Evolutionary conservation across 2,329 filamentous ascomycete species (phyloP), one percentile per base, ranked within the genome.

Genomic region (Colletotrichum graminicola): DNA sequence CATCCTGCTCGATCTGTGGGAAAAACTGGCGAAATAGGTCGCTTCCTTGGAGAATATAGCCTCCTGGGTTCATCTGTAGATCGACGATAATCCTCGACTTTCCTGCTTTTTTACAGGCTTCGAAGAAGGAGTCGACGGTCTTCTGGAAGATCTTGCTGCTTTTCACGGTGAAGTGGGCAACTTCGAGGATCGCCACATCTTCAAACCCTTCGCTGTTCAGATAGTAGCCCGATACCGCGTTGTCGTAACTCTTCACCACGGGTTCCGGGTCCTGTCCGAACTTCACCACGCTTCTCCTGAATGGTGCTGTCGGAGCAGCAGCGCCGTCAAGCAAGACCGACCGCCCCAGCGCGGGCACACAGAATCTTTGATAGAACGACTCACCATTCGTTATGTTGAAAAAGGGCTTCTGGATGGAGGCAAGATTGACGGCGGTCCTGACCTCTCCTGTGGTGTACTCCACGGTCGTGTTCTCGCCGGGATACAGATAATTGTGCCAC

Each of bases 31-130:
- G 85, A 80, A 90, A 89, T 32, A 91, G 81, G 75, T 89, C 88
- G 74, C 88, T 87, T 14, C 85, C 88, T 41, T 86, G 83, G 21
- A 89, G 76, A 54, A 91, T 85, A 14, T 83, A 84, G 21, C 89
- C 89, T 47, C 89, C 89, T 4, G 83, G 85, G 74, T 91, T 91
- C 57, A 83, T 84, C 11, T 52, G 84, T 12, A 91, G 78, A 74
- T 91, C 89, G 45, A 92, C 81, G 29, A 91, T 84, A 0, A 91
- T 83, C 77, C 88, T 89, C 43, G 84, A 54, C 79, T 89, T 90
- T 71, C 85, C 86, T 1, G 82, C 84, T 8, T 81, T 80, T 65
- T 82, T 82, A 39, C 75, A 77, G 14, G 59, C 39, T 18, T 39
- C 62, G 12, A 79, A 71, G 67, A 78, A 79, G 1, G 61, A n/a